phyloP scores from a whole-genome alignment of 208 protist genomes.

The Naegleria fowleri region DNA sequence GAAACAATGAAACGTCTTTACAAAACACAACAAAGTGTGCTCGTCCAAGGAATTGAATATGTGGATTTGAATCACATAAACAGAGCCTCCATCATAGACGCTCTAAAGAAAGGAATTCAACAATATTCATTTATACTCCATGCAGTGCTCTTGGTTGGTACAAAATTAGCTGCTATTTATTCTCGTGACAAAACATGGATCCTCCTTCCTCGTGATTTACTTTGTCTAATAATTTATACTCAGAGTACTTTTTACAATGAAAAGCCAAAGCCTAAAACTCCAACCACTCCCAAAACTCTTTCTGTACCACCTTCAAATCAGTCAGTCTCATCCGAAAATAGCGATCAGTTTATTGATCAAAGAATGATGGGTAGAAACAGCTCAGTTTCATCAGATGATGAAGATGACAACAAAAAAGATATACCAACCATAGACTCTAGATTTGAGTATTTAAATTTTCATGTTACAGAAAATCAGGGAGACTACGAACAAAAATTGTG shows the following conservation, averaged over 20 bases:
- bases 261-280: background rate
- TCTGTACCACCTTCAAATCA: background rate
- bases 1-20: background rate
- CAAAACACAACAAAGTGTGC: background rate
- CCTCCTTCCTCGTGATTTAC: background rate
- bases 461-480: background rate
- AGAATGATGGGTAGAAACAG: background rate
- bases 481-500: background rate
- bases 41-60: conserved; percentile 20
- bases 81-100: background rate
- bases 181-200: background rate
- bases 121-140: background rate
- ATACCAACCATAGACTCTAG: background rate
- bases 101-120: background rate
- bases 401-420: background rate
- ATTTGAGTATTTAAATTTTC: conserved; percentile 13
- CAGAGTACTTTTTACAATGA: background rate
- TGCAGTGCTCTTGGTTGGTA: conserved; percentile 15
- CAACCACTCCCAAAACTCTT: background rate
- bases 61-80: background rate
- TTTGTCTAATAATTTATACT: background rate
- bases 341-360: background rate
- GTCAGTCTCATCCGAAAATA: background rate
- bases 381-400: background rate
- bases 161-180: conserved; percentile 1